These are phyloP conservation scores for Globisporangium echinulatum DNA, from an alignment of 352 stramenopile genomes.

Conservation along the genomic window DNA sequence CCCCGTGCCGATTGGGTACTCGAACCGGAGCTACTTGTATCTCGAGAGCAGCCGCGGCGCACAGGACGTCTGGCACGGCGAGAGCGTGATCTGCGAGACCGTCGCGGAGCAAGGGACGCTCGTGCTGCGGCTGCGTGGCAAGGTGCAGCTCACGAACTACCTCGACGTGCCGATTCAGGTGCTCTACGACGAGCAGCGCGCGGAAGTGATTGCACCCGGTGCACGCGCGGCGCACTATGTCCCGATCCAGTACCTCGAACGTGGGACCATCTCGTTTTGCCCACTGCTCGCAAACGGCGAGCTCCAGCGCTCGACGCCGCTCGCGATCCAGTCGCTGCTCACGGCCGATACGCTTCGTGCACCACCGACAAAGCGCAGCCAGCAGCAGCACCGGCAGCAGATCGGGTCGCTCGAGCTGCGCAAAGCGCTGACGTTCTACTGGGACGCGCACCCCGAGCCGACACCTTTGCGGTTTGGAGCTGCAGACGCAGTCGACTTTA, in stretches of 20 bases:
- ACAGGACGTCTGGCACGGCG: constrained; percentile 61
- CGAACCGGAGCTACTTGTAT: constrained; percentile 79
- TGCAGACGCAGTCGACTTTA: constrained; percentile 6
- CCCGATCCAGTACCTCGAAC: constrained; percentile 73
- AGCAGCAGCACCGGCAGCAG: constrained; percentile 26
- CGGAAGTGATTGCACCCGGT: constrained; percentile 43
- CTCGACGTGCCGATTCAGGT: constrained; percentile 66
- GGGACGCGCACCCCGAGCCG: constrained; percentile 32
- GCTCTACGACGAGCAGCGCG: constrained; percentile 61
- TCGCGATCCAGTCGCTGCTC: constrained; percentile 60
- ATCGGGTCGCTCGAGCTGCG: constrained; percentile 53
- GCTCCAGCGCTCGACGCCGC: constrained; percentile 45
- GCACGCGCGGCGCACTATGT: constrained; percentile 59
- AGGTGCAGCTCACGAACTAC: constrained; percentile 75
- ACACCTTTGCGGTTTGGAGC: constrained; percentile 10
- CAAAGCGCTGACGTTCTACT: constrained; percentile 73
- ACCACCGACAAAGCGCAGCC: constrained; percentile 21
- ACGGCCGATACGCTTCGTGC: constrained; percentile 16
- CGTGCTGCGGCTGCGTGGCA: constrained; percentile 68
- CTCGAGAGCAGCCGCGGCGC: constrained; percentile 59
- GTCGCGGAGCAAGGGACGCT: constrained; percentile 82
- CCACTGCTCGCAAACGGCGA: constrained; percentile 53
- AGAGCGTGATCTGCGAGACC: constrained; percentile 82
- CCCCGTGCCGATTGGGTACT: constrained; percentile 83
- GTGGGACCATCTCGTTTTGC: constrained; percentile 62